Conservation (phyloP, 768 basidiomycete genomes). For the Termitomyces sp. region DNA sequence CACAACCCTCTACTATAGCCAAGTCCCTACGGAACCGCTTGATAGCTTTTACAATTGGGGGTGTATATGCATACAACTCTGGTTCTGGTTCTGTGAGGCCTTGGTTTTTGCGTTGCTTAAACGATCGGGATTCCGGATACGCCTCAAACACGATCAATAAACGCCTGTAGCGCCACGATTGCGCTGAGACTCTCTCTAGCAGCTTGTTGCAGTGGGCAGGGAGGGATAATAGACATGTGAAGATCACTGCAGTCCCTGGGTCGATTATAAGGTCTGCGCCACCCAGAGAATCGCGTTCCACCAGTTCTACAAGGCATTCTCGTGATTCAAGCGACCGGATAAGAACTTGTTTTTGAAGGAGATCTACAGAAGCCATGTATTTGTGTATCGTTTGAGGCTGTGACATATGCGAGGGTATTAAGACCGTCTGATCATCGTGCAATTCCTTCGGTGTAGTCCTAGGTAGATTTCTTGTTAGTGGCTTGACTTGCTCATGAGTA, state of each 20-base stretch:
- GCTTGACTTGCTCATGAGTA: neutral
- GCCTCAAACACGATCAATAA: conserved; percentile 64
- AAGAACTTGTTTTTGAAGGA: conserved; percentile 64
- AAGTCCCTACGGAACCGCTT: conserved; percentile 62
- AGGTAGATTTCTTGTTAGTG: conserved; percentile 1
- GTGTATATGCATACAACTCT: conserved; percentile 48
- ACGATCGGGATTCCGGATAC: conserved; percentile 43
- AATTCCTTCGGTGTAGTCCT: conserved; percentile 33
- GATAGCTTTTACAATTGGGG: conserved; percentile 63
- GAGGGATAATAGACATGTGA: conserved; percentile 23
- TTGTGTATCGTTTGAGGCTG: conserved; percentile 38
- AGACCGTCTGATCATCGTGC: conserved; percentile 38
- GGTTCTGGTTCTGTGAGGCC: conserved; percentile 4
- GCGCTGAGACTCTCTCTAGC: conserved; percentile 34
- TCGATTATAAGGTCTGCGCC: conserved; percentile 67
- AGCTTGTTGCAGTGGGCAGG: conserved; percentile 41
- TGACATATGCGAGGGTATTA: conserved; percentile 26
- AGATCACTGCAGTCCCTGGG: conserved; percentile 44
- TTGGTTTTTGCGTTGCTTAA: conserved; percentile 8
- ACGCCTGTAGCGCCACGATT: conserved; percentile 58
- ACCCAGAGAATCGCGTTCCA: conserved; percentile 57
- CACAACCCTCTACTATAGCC: conserved; percentile 54
- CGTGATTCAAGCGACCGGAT: conserved; percentile 42
- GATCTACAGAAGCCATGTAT: conserved; percentile 63
- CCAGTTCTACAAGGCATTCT: conserved; percentile 45